Evolutionary conservation across 306 rosid species (phyloP).

Genomic region (Trifolium dubium): DNA sequence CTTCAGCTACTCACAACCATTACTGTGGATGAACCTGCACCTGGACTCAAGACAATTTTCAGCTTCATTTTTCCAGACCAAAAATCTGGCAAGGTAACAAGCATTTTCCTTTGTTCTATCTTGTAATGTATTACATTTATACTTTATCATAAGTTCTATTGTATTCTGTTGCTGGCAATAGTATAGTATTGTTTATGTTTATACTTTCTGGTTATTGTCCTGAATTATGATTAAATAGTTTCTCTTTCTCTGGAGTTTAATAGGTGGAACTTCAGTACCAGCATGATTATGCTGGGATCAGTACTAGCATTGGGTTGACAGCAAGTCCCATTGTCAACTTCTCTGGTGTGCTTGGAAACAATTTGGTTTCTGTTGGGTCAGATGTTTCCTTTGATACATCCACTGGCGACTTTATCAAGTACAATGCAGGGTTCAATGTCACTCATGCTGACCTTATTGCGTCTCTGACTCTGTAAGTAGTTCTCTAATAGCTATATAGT

Average conservation of each 20-base stretch:
- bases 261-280: constrained; percentile 92
- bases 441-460: constrained; percentile 79
- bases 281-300: constrained; percentile 93
- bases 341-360: constrained; percentile 88
- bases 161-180: background rate
- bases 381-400: constrained; percentile 90
- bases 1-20: constrained; percentile 75
- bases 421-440: constrained; percentile 83
- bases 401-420: constrained; percentile 73
- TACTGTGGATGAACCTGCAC: constrained; percentile 92
- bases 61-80: constrained; percentile 88
- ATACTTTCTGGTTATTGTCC: background rate
- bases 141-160: background rate
- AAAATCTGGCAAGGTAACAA: constrained; percentile 85
- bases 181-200: background rate
- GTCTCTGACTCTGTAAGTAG: constrained; percentile 76
- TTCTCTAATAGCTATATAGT: background rate
- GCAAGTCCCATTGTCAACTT: constrained; percentile 86
- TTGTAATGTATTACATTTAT: background rate
- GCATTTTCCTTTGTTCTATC: background rate
- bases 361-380: constrained; percentile 66
- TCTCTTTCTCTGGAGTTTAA: constrained; percentile 33
- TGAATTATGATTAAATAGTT: background rate
- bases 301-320: constrained; percentile 85
- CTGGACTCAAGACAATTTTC: constrained; percentile 86